A percentile compares a stretch with the other conserved stretches of the same genome.
Evolutionary conservation across 495 filamentous ascomycete species (phyloP).

Genomic region (Neurospora cerealis): DNA sequence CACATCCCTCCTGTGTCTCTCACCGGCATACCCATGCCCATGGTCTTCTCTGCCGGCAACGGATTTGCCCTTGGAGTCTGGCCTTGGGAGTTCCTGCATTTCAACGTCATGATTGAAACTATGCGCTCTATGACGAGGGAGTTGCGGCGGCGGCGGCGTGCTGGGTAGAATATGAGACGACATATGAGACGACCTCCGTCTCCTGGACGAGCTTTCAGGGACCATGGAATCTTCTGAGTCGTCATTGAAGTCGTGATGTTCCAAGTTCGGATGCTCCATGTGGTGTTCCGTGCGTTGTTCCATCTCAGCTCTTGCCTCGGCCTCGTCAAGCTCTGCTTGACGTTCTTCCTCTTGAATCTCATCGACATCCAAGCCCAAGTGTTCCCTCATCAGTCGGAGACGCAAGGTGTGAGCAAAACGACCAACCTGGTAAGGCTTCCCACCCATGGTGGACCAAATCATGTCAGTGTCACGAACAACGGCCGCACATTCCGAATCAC

Average conservation of each 20-base stretch:
- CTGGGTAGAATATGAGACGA: slow-evolving; percentile 1
- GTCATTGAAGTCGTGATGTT: slow-evolving; percentile 33
- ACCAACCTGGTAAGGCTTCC: slow-evolving; percentile 78
- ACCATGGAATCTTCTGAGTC: slow-evolving; percentile 22
- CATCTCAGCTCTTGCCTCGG: slow-evolving; percentile 42
- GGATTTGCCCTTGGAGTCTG: slow-evolving; percentile 35
- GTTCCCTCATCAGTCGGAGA: slow-evolving; percentile 91
- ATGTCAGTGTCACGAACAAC: slow-evolving; percentile 91
- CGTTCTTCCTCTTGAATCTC: slow-evolving; percentile 77
- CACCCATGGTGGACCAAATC: slow-evolving; percentile 86
- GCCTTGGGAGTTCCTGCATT: slow-evolving; percentile 54
- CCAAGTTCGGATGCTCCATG: background rate
- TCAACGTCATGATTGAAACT: slow-evolving; percentile 85
- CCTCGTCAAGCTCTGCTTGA: slow-evolving; percentile 40
- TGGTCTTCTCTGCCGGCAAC: slow-evolving; percentile 16
- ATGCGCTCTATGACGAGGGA: slow-evolving; percentile 22
- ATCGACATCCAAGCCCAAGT: slow-evolving; percentile 91
- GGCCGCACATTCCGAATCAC: slow-evolving; percentile 88
- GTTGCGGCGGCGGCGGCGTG: slow-evolving; percentile 5
- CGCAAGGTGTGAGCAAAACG: slow-evolving; percentile 88
- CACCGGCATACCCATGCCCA: slow-evolving; percentile 32
- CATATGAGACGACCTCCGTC: slow-evolving; percentile 1
- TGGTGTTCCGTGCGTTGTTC: slow-evolving; percentile 11
- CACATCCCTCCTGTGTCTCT: slow-evolving; percentile 62
- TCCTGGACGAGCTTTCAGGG: slow-evolving; percentile 17